Conservation (phyloP, 441 rosid genomes). For the Pelargonium australe region DNA sequence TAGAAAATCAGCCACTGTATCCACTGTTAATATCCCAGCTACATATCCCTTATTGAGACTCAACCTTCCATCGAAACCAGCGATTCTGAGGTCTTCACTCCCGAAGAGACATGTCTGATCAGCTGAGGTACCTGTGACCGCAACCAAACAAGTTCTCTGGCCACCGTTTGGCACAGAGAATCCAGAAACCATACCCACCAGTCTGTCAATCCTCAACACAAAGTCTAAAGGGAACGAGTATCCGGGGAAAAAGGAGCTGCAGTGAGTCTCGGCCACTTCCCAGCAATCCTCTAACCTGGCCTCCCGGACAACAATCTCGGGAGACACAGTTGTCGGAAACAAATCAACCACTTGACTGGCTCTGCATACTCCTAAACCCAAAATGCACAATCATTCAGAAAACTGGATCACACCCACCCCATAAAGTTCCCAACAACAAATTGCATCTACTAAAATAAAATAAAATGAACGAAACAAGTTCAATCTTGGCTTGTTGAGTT, state of each 20-base stretch:
- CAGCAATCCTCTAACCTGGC: slow-evolving; percentile 88
- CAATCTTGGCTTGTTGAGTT: neutral
- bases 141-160: slow-evolving; percentile 71
- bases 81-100: slow-evolving; percentile 57
- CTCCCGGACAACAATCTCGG: slow-evolving; percentile 80
- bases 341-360: slow-evolving; percentile 75
- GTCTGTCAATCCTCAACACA: slow-evolving; percentile 65
- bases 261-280: slow-evolving; percentile 96
- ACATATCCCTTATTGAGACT: slow-evolving; percentile 64
- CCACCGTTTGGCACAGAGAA: slow-evolving; percentile 63
- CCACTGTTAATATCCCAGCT: slow-evolving; percentile 80
- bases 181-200: slow-evolving; percentile 66
- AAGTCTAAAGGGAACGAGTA: slow-evolving; percentile 79
- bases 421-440: neutral
- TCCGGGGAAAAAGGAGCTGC: slow-evolving; percentile 78
- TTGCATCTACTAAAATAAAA: neutral
- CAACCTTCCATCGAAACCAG: slow-evolving; percentile 66
- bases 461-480: neutral
- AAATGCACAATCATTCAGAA: slow-evolving; percentile 2
- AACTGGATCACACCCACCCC: neutral
- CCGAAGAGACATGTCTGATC: slow-evolving; percentile 46
- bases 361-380: slow-evolving; percentile 48
- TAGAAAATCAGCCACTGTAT: slow-evolving; percentile 80
- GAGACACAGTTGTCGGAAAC: slow-evolving; percentile 47
- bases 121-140: slow-evolving; percentile 54